phyloP scores from a whole-genome alignment of 2,329 filamentous ascomycete genomes.

The Alternaria arborescens region DNA sequence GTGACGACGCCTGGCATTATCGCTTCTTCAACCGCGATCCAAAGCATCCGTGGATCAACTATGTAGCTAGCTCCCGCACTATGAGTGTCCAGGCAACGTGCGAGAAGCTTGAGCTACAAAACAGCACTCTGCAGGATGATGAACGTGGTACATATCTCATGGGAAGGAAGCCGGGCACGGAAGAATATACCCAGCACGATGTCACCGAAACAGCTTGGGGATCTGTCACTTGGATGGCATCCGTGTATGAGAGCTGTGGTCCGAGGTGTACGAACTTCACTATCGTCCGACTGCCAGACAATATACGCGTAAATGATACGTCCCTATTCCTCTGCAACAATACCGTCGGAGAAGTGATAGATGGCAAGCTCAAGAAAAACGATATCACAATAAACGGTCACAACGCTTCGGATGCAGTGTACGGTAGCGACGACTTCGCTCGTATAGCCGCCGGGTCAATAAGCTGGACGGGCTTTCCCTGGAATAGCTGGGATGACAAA shows the following conservation, averaged over 20 bases:
- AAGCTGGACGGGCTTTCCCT: constrained; percentile 40
- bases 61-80: constrained; percentile 35
- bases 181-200: constrained; percentile 24
- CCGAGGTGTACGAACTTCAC: constrained; percentile 48
- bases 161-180: constrained; percentile 16
- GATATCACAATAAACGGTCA: no score
- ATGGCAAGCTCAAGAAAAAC: no score
- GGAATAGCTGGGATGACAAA: constrained; percentile 17
- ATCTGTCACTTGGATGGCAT: constrained; percentile 38
- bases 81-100: constrained; percentile 34
- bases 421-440: constrained; percentile 36
- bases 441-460: constrained; percentile 44
- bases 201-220: constrained; percentile 29
- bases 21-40: constrained; percentile 47
- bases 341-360: no score
- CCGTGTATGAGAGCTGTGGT: constrained; percentile 29
- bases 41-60: constrained; percentile 37
- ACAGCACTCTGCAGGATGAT: constrained; percentile 2
- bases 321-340: background rate
- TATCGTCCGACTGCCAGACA: constrained; percentile 32
- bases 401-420: no score
- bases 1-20: constrained; percentile 35
- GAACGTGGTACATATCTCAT: constrained; percentile 5
- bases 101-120: constrained; percentile 24
- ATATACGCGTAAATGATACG: constrained; percentile 7